Evolutionary conservation across 176 grass and related monocot genomes (phyloP).

Genomic region (Tuctoria greenei): DNA sequence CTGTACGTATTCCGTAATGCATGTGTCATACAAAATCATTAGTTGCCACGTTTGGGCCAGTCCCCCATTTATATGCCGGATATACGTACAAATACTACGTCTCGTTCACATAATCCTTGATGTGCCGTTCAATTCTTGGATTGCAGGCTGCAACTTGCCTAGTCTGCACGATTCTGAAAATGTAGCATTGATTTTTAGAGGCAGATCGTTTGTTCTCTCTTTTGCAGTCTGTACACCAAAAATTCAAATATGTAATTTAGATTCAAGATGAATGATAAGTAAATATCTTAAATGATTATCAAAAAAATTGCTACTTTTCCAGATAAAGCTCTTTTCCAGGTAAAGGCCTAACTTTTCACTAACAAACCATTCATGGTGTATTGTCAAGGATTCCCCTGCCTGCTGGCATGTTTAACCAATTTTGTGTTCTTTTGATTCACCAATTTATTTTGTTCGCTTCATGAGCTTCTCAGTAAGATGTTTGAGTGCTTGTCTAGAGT

Average conservation of each 20-base stretch:
- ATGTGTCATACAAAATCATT: no score
- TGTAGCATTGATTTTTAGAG: neutral
- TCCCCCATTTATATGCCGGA: no score
- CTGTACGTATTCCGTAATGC: no score
- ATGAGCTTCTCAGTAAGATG: slow-evolving; percentile 50
- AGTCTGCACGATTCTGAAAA: neutral
- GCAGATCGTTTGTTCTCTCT: neutral
- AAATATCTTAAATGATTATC: neutral
- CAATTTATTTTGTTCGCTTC: slow-evolving; percentile 47
- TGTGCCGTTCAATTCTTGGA: no score
- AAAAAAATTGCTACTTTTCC: neutral
- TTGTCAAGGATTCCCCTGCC: neutral
- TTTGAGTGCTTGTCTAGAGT: slow-evolving; percentile 53
- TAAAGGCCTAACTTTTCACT: no score
- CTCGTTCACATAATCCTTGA: no score
- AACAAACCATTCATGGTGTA: neutral
- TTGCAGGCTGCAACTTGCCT: no score
- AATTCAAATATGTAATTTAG: neutral
- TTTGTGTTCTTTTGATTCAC: neutral
- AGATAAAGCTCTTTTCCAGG: neutral
- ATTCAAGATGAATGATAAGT: neutral
- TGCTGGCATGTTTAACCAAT: neutral
- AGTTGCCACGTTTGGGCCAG: no score
- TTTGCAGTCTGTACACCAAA: neutral
- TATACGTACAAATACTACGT: no score